Evolutionary conservation across 1,284 basidiomycete species (phyloP), one percentile per base, ranked within the genome.

Genomic region (Puccinia sorghi): DNA sequence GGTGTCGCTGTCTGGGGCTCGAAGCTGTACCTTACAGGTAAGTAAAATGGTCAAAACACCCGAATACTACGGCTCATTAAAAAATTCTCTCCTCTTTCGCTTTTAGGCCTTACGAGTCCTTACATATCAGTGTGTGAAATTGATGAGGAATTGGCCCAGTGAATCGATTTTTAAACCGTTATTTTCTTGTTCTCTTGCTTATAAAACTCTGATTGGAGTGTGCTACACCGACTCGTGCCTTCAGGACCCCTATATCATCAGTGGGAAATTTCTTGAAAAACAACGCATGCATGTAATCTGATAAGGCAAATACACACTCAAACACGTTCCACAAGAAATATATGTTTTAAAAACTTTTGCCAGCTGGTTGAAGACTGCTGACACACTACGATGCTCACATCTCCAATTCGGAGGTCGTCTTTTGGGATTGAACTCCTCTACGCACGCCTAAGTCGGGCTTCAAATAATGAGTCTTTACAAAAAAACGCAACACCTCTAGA

Each of bases 91-190:
- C 37, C 37, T 27, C 17, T 20, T 15, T 46, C 39, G 20, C 25
- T 61, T 27, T 43, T 52, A 74, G 72, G 72, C 6, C 22, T 61
- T 20, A 11, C 56, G 6, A 74, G 72, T 52, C 57, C 56, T 20
- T 74, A 74, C 39, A 43, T 74, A 46, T 74, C 57, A 46, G 57
- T 61, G 11, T 74, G 72, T 46, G 50, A 74, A 39, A 61, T 74
- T 46, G 59, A 64, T 48, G 72, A 63, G 17, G 57, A 59, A 6
- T 71, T 71, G 37, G 52, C 48, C 22, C 50, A 32, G 43, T 71
- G 52, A 71, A 22, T 41, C 22, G 9, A 56, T 39, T 39, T 52
- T 25, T 32, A 48, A 27, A 48, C 27, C 13, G 3, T 32, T 11
- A 4, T 12, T 25, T 50, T 67, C 20, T 48, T 25, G 17, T 67